These are phyloP conservation scores for Clarireedia monteithiana DNA, from an alignment of 2,329 filamentous ascomycete genomes.

Conservation along the genomic window DNA sequence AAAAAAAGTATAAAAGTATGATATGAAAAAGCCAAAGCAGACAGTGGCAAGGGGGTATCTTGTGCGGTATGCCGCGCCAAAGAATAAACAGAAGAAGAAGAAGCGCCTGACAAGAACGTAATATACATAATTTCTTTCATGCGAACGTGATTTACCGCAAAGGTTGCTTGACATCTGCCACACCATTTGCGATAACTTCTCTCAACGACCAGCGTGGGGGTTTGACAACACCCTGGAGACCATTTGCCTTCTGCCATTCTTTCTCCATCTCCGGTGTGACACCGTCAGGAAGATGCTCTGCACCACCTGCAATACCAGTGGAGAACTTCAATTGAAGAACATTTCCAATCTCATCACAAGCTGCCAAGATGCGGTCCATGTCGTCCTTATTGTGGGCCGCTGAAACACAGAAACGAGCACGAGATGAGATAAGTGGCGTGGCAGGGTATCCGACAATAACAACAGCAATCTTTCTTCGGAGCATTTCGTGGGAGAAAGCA, in stretches of 20 bases:
- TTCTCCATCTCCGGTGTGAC: constrained; percentile 65
- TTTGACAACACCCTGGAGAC: constrained; percentile 39
- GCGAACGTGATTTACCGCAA: constrained; percentile 41
- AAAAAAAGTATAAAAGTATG: neutral
- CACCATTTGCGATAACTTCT: constrained; percentile 63
- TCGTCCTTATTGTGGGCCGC: constrained; percentile 98
- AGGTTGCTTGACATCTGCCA: constrained; percentile 59
- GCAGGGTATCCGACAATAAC: constrained; percentile 97
- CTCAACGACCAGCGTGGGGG: constrained; percentile 63
- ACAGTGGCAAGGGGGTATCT: constrained; percentile 7
- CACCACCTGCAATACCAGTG: constrained; percentile 87
- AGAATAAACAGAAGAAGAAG: constrained; percentile 2
- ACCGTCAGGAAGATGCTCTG: constrained; percentile 65
- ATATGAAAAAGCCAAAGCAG: constrained; percentile 1
- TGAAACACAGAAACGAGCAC: constrained; percentile 92
- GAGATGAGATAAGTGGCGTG: constrained; percentile 88
- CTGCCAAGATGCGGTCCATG: constrained; percentile 77
- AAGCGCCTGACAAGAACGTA: constrained; percentile 5
- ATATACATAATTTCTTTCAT: constrained; percentile 9
- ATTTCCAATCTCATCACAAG: constrained; percentile 89
- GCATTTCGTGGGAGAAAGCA: constrained; percentile 97
- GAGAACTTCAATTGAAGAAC: constrained; percentile 93
- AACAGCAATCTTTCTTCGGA: constrained; percentile 93
- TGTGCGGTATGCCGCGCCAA: constrained; percentile 7
- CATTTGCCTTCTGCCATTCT: constrained; percentile 54